phyloP scores from a whole-genome alignment of 1,284 basidiomycete species.

The Ganoderma leucocontextum region DNA sequence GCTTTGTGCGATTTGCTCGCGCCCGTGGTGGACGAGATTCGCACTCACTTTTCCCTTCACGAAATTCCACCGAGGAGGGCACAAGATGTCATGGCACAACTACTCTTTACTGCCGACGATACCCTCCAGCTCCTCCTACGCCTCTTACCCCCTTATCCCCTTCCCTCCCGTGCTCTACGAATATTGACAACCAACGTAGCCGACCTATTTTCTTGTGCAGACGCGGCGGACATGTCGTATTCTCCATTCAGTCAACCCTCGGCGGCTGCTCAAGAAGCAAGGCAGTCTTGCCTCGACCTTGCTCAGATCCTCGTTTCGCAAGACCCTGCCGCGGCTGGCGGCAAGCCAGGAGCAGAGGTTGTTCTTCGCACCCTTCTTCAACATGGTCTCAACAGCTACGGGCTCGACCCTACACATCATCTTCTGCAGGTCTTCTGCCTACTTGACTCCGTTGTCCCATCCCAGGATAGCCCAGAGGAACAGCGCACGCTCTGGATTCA shows the following conservation, averaged over 20 bases:
- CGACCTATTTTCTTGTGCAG: constrained; percentile 65
- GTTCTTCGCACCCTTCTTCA: constrained; percentile 64
- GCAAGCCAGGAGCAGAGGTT: constrained; percentile 50
- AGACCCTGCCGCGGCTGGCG: constrained; percentile 45
- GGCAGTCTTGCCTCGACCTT: constrained; percentile 59
- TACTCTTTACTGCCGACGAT: constrained; percentile 63
- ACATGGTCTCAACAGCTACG: constrained; percentile 48
- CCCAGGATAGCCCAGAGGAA: constrained; percentile 40
- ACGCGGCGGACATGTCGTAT: constrained; percentile 54
- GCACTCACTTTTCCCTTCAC: constrained; percentile 52
- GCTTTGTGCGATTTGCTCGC: constrained; percentile 61
- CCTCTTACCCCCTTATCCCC: constrained; percentile 55
- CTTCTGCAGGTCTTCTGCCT: constrained; percentile 63
- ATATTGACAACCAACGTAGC: constrained; percentile 52
- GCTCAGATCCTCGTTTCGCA: constrained; percentile 52
- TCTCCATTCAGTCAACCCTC: constrained; percentile 50
- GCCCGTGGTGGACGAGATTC: constrained; percentile 59
- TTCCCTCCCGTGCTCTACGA: constrained; percentile 58
- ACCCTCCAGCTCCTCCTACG: constrained; percentile 58
- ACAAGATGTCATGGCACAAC: constrained; percentile 54
- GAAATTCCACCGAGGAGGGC: constrained; percentile 39
- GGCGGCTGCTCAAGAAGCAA: constrained; percentile 51
- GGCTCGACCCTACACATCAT: constrained; percentile 63
- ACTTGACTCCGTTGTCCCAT: constrained; percentile 65
- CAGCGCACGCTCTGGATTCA: constrained; percentile 56